phyloP scores from a whole-genome alignment of 1,284 basidiomycete genomes.

The Malassezia arunalokei region DNA sequence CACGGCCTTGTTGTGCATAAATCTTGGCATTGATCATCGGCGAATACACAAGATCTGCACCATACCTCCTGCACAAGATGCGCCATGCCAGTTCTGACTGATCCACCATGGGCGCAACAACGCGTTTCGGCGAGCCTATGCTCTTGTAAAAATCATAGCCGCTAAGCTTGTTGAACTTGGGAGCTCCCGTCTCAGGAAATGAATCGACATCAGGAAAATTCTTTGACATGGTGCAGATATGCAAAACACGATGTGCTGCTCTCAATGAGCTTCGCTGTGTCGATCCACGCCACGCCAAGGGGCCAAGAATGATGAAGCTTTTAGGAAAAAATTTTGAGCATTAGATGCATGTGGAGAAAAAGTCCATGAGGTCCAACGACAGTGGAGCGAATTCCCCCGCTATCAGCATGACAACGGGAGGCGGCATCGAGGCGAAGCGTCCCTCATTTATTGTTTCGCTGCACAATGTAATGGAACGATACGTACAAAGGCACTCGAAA shows the following conservation, averaged over 20 bases:
- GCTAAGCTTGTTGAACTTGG: constrained; percentile 52
- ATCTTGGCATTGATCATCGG: constrained; percentile 97
- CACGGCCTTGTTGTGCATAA: constrained; percentile 50
- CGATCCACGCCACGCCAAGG: no score
- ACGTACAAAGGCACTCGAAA: background rate
- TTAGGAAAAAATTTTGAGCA: no score
- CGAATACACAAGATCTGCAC: constrained; percentile 70
- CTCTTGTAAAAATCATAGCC: constrained; percentile 73
- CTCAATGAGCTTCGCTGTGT: no score
- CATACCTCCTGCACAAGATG: constrained; percentile 71
- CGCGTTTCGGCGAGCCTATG: constrained; percentile 69
- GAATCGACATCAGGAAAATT: constrained; percentile 14
- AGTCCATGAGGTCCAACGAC: no score
- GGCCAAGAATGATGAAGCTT: no score
- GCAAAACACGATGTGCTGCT: no score
- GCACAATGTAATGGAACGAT: background rate
- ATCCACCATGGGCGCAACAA: constrained; percentile 96
- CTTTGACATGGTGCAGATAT: no score
- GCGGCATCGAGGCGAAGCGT: background rate
- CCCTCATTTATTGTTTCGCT: background rate
- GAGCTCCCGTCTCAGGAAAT: constrained; percentile 37
- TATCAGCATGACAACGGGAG: no score
- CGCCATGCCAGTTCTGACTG: constrained; percentile 84
- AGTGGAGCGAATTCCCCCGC: no score
- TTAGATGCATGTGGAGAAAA: no score